These are phyloP conservation scores for Pouteria campechiana DNA, from an alignment of 179 eudicot species.

Conservation along the genomic window DNA sequence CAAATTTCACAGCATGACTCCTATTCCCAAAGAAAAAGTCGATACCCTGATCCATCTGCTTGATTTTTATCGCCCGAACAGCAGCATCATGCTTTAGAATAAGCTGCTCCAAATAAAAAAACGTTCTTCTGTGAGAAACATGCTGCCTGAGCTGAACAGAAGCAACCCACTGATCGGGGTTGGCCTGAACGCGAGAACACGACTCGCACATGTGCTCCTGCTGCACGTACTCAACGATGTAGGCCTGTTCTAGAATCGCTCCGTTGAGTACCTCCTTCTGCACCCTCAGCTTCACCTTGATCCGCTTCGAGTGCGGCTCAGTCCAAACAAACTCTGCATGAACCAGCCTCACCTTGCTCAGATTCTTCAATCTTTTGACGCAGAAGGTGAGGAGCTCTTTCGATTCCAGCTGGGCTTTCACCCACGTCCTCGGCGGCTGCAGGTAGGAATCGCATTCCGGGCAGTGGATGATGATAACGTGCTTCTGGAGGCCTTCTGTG, in stretches of 20 bases:
- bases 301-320: constrained; percentile 42
- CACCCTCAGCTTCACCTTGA: constrained; percentile 35
- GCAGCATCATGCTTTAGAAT: constrained; percentile 54
- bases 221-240: constrained; percentile 32
- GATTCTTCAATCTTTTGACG: constrained; percentile 35
- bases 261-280: constrained; percentile 48
- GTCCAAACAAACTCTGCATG: constrained; percentile 40
- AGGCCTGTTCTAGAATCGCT: constrained; percentile 34
- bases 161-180: constrained; percentile 60
- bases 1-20: constrained; percentile 41
- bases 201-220: constrained; percentile 41
- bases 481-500: constrained; percentile 56
- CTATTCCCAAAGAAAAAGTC: constrained; percentile 49
- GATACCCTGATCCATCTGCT: constrained; percentile 42
- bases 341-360: constrained; percentile 29
- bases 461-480: constrained; percentile 33
- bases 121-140: constrained; percentile 46
- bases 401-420: constrained; percentile 39
- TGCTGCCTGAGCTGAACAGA: constrained; percentile 48
- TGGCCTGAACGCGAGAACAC: constrained; percentile 37
- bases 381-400: constrained; percentile 46
- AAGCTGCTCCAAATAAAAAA: constrained; percentile 48
- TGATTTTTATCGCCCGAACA: constrained; percentile 28
- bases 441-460: constrained; percentile 43
- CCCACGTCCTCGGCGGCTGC: constrained; percentile 62